Evolutionary conservation across 306 rosid species (phyloP), one percentile per base, ranked within the genome.

Genomic region (Quercus agrifolia): DNA sequence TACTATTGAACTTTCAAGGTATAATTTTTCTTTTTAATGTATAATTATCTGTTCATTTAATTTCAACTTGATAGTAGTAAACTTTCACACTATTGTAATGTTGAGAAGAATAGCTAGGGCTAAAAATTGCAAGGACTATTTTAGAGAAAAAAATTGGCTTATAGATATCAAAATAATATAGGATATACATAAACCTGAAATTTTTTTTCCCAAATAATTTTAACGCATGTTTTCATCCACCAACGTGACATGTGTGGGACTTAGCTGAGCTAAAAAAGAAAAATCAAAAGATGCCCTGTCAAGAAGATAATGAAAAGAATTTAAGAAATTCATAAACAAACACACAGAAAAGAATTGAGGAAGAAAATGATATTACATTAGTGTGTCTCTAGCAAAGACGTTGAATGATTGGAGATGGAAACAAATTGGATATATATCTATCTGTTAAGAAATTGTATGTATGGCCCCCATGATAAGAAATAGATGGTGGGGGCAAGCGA

Each of bases 401-500:
- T 90, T 62, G 62, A 86, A 78, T 83, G 85, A 85, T 82, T 84
- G 76, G 83, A 81, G 84, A 70, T 81, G 87, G 85, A 88, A 85
- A 85, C 86, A 82, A 87, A 79, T 78, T 72, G 87, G 77, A 77
- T 80, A 81, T 8, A 41, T 8, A 41, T 41, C 11, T 41, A 35
- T 87, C 83, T 78, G 71, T 67, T 62, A 56, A 75, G 84, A 83
- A 83, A 83, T 87, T 77, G 21, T 83, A 78, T 86, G 84, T 41
- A 41, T 41, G 46, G 46, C 11, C 84, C 78, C 78, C 87, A 56
- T 63, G 66, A 78, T 81, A 81, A 82, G 89, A 30, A 41, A 28
- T 69, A 86, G 90, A 86, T 69, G 85, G 88, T 86, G 86, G 91
- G 92, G 89, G 70, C 90, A 82, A 82, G 21, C 84, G 81, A 86